Conservation (phyloP, 1,284 basidiomycete species). For the Pseudozyma tsukubaensis region DNA sequence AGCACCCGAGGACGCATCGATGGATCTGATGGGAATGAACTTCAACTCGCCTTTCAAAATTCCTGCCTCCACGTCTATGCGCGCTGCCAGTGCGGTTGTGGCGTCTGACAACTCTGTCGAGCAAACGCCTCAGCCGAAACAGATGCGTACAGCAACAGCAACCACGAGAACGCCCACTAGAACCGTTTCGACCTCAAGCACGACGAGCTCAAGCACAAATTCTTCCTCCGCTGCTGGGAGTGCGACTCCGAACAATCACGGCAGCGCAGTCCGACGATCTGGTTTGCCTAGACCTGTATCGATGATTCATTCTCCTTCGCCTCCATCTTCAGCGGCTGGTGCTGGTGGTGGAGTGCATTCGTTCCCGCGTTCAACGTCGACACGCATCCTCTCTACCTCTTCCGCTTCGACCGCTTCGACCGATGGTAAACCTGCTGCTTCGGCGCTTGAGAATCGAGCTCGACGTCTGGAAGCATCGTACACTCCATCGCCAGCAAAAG, state of each 20-base stretch:
- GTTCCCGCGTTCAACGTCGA: conserved; percentile 24
- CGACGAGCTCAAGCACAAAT: conserved; percentile 8
- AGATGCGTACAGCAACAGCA: no score
- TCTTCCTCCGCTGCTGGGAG: conserved; percentile 1
- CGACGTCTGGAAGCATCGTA: conserved; percentile 22
- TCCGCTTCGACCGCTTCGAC: background rate
- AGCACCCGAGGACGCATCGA: conserved; percentile 47
- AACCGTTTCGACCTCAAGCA: conserved; percentile 31
- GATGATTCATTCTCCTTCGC: conserved; percentile 38
- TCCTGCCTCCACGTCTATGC: conserved; percentile 6
- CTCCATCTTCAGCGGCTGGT: background rate
- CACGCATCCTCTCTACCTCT: conserved; percentile 5
- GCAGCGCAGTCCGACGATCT: conserved; percentile 22
- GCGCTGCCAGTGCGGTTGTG: no score
- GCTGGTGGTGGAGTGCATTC: conserved; percentile 8
- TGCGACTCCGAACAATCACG: conserved; percentile 10
- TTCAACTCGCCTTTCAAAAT: conserved; percentile 50
- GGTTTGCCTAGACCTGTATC: conserved; percentile 52
- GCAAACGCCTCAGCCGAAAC: background rate
- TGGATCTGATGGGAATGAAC: conserved; percentile 57
- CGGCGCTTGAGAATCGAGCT: conserved; percentile 33
- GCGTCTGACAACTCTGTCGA: background rate
- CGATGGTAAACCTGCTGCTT: no score
- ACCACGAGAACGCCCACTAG: conserved; percentile 14
- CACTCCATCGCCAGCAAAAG: conserved; percentile 46